phyloP scores from a whole-genome alignment of 2,329 filamentous ascomycete genomes.

The Fusarium torreyae region DNA sequence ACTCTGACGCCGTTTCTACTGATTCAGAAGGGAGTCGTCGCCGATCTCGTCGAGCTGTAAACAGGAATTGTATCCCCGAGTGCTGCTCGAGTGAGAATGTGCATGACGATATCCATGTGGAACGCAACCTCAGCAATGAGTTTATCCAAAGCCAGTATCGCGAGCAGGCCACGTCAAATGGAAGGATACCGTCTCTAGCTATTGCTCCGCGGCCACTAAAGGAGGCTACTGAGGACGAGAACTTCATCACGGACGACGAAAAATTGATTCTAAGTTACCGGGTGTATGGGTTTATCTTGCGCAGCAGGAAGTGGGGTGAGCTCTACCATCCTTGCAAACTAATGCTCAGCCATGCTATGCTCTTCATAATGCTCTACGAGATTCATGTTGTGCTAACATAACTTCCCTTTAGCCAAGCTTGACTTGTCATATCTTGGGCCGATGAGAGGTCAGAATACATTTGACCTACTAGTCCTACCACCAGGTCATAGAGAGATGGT shows the following conservation, averaged over 20 bases:
- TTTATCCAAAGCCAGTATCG: neutral
- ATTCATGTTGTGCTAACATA: too few relatives aligned
- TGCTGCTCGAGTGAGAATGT: neutral
- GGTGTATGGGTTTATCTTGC: neutral
- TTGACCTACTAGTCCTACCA: fast-evolving
- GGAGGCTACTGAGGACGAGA: neutral
- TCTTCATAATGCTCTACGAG: too few relatives aligned
- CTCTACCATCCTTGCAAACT: fast-evolving
- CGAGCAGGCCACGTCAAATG: neutral
- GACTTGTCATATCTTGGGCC: neutral
- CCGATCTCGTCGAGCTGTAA: neutral
- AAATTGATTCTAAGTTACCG: neutral
- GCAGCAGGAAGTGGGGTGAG: neutral
- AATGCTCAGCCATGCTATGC: too few relatives aligned
- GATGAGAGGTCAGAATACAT: neutral
- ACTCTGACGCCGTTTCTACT: neutral
- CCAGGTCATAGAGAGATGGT: neutral
- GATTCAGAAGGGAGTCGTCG: neutral
- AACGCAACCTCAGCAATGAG: neutral
- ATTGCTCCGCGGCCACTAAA: neutral
- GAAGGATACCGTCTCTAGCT: neutral
- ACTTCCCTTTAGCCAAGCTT: neutral
- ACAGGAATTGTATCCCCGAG: neutral
- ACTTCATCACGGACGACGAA: neutral
- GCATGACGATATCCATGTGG: neutral